Evolutionary conservation across 768 basidiomycete genomes (phyloP).

Genomic region (Trametes maxima): DNA sequence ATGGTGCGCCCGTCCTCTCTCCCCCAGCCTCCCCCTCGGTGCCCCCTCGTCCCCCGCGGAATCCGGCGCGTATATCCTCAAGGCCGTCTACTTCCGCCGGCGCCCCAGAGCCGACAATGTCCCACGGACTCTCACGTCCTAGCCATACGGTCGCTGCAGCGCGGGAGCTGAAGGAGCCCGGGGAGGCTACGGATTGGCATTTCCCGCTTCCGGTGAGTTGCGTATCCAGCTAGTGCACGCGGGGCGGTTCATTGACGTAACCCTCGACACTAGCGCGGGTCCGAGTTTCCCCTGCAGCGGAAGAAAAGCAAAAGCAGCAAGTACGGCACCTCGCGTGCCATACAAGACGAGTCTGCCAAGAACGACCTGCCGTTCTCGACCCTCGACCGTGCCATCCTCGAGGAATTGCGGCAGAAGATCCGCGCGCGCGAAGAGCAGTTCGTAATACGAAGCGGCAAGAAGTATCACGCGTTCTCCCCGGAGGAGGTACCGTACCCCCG

Average conservation of each 20-base stretch:
- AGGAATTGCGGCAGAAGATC: conserved; percentile 55
- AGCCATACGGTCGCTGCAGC: conserved; percentile 1
- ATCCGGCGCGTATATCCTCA: conserved; percentile 22
- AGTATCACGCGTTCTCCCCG: conserved; percentile 55
- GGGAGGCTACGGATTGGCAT: conserved; percentile 16
- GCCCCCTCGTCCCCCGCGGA: conserved; percentile 25
- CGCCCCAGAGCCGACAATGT: conserved; percentile 7
- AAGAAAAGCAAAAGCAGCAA: conserved; percentile 25
- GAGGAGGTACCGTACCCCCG: conserved; percentile 69
- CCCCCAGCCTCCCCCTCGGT: conserved; percentile 5
- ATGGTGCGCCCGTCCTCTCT: not conserved
- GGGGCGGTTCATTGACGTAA: conserved; percentile 12
- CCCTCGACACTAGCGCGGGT: conserved; percentile 10
- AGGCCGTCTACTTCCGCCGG: conserved; percentile 18
- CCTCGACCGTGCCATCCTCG: conserved; percentile 60
- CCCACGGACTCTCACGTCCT: not conserved
- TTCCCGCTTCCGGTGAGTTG: conserved; percentile 23
- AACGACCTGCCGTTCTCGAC: conserved; percentile 51
- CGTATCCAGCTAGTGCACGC: not conserved
- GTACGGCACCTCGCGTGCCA: conserved; percentile 2
- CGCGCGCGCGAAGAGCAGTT: conserved; percentile 60
- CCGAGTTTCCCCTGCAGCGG: conserved; percentile 21
- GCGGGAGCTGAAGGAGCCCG: not conserved
- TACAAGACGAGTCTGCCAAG: conserved; percentile 15
- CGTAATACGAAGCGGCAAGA: conserved; percentile 48